Base-by-base conservation (phyloP, 2,329 filamentous ascomycete genomes). In the Phialemonium atrogriseum region DNA sequence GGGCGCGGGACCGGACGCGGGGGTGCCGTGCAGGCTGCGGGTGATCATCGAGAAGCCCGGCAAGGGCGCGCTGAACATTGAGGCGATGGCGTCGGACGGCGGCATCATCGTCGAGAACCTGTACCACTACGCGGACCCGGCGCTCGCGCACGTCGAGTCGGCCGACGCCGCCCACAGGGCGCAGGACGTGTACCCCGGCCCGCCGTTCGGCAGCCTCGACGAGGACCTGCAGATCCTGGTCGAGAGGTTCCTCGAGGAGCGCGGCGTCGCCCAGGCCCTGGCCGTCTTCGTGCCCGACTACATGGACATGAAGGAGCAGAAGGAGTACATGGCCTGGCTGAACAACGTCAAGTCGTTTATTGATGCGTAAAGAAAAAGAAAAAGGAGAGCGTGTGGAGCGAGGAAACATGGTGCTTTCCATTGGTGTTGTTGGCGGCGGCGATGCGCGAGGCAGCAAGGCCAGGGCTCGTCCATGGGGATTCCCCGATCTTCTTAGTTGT, bases 271-370 rank as follows among this genome's bases (percentile, higher is more conserved):
- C 51, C 79, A 82, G 48, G 75, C 80, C 37, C 73, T 98, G 48
- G 89, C 88, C 33, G 66, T 88, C 45, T 95, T 96, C 60, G 80
- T 94, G 26, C 86, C 88, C 22, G 88, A 96, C 58, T 98, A 94
- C 66, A 88, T 96, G 52, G 87, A 96, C 56, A 77, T 84, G 63
- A 98, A 98, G 80, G 91, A 98, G 76, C 89, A 96, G 76, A 83
- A 79, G 64, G 91, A 98, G 72, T 98, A 98, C 61, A 66, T 93
- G 40, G 66, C 73, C 44, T 98, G 93, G 91, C 67, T 98, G 58
- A 73, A 78, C 59, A 84, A 83, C 54, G 73, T 95, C 60, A 91
- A 89, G 77, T 66, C 63, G 41, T 95, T 96, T 54, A 68, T 95
- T 45, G 80, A 84, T 55, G 78, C 77, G 39, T 86, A 66, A 58